Base-by-base conservation (phyloP, 2,329 filamentous ascomycete genomes). In the Pyrenochaeta sp. region DNA sequence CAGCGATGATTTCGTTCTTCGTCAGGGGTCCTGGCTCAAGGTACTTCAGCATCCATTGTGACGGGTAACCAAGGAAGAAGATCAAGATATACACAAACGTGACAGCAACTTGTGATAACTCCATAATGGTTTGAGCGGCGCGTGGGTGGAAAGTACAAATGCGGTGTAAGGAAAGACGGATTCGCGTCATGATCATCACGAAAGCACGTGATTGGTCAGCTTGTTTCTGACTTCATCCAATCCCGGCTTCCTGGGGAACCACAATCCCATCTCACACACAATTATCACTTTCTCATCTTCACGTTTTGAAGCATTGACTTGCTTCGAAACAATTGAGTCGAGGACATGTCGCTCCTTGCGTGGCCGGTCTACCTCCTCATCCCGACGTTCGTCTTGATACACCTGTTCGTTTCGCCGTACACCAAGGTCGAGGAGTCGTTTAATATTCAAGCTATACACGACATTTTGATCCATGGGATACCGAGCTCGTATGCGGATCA, bases 371-470 rank as follows among this genome's bases (percentile, higher is more conserved):
- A 63, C 30, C 38, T 60, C 14, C 61, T 71, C 10, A 67, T 70
- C 18, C 67, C 68, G 4, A 36, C 48, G 3, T 50, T 61, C 35
- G 51, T 70, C 44, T 68, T 88, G 45, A 41, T 88, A 41, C 89
- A 96, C 71, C 83, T 96, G 41, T 64, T 84, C 49, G 68, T 85
- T 17, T 84, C 92, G 8, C 94, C 94, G 1, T 93, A 95, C 75
- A 96, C 92, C 44, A 99, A 99, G 72, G 94, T 99, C 47, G 94
- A 99, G 72, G 94, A 99, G 73, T 97, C 93, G 0, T 97, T 99
- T 81, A 96, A 96, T 70, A 84, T 97, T 45, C 94, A 99, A 71
- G 94, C 94, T 5, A 82, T 86, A 3, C 94, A 97, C 72, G 94
- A 99, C 69, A 87, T 99, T 23, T 72, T 96, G 47, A 81, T 82